phyloP scores from a whole-genome alignment of 2,329 filamentous ascomycete species.

The Colletotrichum sp. region DNA sequence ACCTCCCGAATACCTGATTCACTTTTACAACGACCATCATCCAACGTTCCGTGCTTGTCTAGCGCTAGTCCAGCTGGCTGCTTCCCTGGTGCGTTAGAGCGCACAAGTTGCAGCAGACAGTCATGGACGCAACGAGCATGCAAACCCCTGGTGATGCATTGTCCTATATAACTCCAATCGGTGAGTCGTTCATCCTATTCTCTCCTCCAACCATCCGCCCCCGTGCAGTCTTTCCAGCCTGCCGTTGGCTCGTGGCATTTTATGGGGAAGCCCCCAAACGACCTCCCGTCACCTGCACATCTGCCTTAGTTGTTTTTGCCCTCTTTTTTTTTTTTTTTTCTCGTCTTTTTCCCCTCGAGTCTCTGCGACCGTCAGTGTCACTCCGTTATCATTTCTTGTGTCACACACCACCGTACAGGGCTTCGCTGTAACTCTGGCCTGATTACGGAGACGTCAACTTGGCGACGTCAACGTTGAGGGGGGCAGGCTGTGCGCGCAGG shows the following conservation, averaged over 20 bases:
- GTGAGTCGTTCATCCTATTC: constrained; percentile 47
- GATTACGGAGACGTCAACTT: background rate
- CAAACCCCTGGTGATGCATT: constrained; percentile 52
- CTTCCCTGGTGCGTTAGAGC: constrained; percentile 23
- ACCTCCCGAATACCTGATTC: background rate
- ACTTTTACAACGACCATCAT: background rate
- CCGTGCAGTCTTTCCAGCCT: constrained; percentile 49
- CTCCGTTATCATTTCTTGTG: constrained; percentile 21
- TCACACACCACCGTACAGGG: background rate
- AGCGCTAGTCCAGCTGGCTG: constrained; percentile 16
- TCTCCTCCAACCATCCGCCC: constrained; percentile 51
- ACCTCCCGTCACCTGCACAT: constrained; percentile 1
- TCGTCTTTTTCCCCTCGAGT: background rate
- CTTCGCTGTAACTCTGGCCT: background rate
- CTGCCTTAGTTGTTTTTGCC: constrained; percentile 8
- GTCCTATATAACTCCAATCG: constrained; percentile 60
- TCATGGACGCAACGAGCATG: constrained; percentile 45
- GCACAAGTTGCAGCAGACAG: constrained; percentile 18
- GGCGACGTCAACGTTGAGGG: background rate
- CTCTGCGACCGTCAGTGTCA: constrained; percentile 13
- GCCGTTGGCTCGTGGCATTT: constrained; percentile 50
- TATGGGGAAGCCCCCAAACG: constrained; percentile 30
- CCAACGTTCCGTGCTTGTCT: constrained; percentile 8
- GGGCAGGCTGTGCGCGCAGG: background rate
- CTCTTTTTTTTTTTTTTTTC: background rate